A percentile compares a stretch with the other conserved stretches of the same genome.
phyloP scores from a whole-genome alignment of 1,284 basidiomycete species.

The Puccinia triticina region DNA sequence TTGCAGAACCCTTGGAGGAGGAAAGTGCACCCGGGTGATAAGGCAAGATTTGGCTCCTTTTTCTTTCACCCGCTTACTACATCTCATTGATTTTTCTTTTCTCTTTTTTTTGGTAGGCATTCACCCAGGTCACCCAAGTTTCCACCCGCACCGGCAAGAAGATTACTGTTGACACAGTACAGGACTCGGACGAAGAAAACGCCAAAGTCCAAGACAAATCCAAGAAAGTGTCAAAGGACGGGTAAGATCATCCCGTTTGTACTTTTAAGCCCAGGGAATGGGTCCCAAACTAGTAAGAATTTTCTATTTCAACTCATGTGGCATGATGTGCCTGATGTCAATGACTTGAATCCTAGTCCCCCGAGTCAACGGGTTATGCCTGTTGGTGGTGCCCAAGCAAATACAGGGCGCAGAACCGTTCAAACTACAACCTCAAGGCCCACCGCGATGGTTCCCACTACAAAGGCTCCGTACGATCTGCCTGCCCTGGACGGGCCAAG shows the following conservation, averaged over 20 bases:
- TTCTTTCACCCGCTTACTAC: too few relatives aligned
- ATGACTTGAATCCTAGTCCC: too few relatives aligned
- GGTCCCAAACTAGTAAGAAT: conserved; percentile 12
- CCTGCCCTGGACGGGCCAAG: not conserved
- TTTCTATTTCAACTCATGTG: not conserved
- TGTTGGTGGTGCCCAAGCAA: too few relatives aligned
- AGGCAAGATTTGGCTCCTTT: too few relatives aligned
- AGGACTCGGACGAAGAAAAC: conserved; percentile 1
- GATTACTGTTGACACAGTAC: not conserved
- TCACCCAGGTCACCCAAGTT: not conserved
- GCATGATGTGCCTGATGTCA: not conserved
- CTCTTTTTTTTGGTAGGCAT: too few relatives aligned
- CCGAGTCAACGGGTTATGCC: not conserved
- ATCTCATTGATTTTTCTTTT: too few relatives aligned
- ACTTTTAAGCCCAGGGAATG: not conserved
- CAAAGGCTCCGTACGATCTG: not conserved
- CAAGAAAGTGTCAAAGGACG: not conserved
- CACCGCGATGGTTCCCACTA: not conserved
- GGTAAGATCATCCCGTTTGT: not conserved
- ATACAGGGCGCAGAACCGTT: not conserved
- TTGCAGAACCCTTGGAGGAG: too few relatives aligned
- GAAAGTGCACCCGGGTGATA: too few relatives aligned
- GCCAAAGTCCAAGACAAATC: not conserved
- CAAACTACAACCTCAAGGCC: not conserved
- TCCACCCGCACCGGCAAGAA: not conserved